Evolutionary conservation across 192 early-diverging fungal species (phyloP).

Genomic region (Coemansia sp.): DNA sequence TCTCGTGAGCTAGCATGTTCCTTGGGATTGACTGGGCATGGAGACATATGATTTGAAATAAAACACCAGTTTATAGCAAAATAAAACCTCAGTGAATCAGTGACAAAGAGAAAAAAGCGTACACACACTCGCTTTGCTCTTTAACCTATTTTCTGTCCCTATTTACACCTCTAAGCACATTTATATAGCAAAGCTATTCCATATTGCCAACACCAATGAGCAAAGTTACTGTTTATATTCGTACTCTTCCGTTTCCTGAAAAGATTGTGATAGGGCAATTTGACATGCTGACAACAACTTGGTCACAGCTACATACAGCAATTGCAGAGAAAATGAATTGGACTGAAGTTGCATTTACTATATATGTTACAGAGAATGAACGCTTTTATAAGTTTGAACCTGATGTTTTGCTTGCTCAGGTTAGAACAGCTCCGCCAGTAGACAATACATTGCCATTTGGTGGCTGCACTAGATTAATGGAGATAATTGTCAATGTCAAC

Average conservation of each 20-base stretch:
- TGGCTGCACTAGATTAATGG: background rate
- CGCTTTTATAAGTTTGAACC: background rate
- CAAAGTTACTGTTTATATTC: background rate
- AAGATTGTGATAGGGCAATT: background rate
- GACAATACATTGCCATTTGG: background rate
- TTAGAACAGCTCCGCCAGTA: background rate
- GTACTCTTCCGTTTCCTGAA: background rate
- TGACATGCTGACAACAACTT: background rate
- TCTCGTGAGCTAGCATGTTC: background rate
- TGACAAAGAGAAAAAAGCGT: background rate
- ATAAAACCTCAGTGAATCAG: background rate
- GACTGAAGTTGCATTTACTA: background rate
- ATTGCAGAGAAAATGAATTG: slow-evolving; percentile 2
- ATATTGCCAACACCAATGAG: background rate
- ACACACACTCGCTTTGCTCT: background rate
- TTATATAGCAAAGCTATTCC: background rate
- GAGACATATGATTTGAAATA: background rate
- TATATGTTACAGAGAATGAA: background rate
- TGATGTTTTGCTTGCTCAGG: background rate
- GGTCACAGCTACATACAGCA: background rate
- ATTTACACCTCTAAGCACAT: background rate
- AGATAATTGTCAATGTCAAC: background rate
- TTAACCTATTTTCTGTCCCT: background rate
- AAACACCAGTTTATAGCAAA: background rate
- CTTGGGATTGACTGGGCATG: background rate